Conservation (phyloP, 768 basidiomycete genomes). For the Hericium erinaceus region DNA sequence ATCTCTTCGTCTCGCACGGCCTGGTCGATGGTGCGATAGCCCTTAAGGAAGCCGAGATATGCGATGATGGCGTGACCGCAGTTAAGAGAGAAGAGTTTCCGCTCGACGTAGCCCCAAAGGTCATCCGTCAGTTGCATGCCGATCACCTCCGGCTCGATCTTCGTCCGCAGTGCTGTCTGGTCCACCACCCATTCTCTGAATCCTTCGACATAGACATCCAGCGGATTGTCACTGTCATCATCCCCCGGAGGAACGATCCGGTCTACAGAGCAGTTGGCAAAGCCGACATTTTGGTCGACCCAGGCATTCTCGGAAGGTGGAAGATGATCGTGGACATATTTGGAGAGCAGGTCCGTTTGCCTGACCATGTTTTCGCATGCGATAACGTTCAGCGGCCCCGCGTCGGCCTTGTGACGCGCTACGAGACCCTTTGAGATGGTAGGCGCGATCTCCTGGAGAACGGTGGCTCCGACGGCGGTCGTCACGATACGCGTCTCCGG, state of each 20-base stretch:
- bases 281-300: conserved; percentile 25
- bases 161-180: conserved; percentile 19
- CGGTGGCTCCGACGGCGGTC: conserved; percentile 27
- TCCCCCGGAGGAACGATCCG: conserved; percentile 25
- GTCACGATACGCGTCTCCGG: conserved; percentile 23
- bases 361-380: conserved; percentile 33
- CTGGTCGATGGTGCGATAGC: conserved; percentile 22
- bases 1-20: conserved; percentile 24
- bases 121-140: conserved; percentile 25
- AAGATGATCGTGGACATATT: conserved; percentile 22
- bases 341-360: conserved; percentile 23
- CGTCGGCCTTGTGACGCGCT: conserved; percentile 18
- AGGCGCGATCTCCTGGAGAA: conserved; percentile 26
- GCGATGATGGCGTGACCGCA: conserved; percentile 31
- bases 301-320: conserved; percentile 21
- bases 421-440: conserved; percentile 25
- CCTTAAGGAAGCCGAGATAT: conserved; percentile 28
- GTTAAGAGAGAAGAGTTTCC: conserved; percentile 36
- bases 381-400: conserved; percentile 24
- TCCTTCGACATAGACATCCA: conserved; percentile 32
- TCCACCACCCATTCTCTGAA: conserved; percentile 35
- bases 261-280: conserved; percentile 34
- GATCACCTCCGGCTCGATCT: conserved; percentile 17
- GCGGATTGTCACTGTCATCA: conserved; percentile 12
- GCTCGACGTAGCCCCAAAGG: conserved; percentile 29